These are phyloP conservation scores for Nelumbo lutea DNA, from an alignment of 164 flowering plant species.

Conservation along the genomic window DNA sequence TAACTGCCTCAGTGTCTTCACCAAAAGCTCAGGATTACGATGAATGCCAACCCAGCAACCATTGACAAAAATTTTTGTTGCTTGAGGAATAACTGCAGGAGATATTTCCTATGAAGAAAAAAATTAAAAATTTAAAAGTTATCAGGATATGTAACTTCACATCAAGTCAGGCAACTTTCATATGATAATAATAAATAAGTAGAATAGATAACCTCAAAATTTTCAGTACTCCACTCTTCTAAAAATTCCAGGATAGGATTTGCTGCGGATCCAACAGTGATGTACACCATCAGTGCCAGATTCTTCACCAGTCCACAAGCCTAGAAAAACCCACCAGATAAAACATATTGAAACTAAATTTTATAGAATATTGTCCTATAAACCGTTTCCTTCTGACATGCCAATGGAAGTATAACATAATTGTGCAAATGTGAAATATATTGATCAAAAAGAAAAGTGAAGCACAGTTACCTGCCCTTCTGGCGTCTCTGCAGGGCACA, in stretches of 20 bases:
- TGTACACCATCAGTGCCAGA: conserved; percentile 95
- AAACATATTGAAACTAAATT: not conserved
- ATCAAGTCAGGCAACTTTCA: too few relatives aligned
- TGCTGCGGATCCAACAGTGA: conserved; percentile 97
- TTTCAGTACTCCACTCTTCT: conserved; percentile 95
- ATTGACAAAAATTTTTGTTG: conserved; percentile 95
- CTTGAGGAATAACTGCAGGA: conserved; percentile 90
- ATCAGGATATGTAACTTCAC: not conserved
- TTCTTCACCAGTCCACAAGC: conserved; percentile 98
- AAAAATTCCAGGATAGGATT: conserved; percentile 88
- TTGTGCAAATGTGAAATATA: not conserved
- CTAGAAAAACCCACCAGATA: conserved; percentile 26
- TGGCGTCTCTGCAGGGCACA: conserved; percentile 99
- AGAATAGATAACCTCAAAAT: conserved; percentile 61
- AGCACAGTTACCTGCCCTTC: conserved; percentile 76
- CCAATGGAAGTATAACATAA: not conserved
- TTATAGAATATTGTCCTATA: not conserved
- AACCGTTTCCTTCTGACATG: not conserved
- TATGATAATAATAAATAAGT: too few relatives aligned
- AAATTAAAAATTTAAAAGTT: not conserved
- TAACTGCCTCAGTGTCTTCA: conserved; percentile 67
- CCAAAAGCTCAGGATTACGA: conserved; percentile 94
- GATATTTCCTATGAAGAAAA: conserved; percentile 74
- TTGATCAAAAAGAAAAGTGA: not conserved
- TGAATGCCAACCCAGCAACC: conserved; percentile 99